phyloP scores from a whole-genome alignment of 495 filamentous ascomycete genomes.

The Barbatosphaeria neglecta region DNA sequence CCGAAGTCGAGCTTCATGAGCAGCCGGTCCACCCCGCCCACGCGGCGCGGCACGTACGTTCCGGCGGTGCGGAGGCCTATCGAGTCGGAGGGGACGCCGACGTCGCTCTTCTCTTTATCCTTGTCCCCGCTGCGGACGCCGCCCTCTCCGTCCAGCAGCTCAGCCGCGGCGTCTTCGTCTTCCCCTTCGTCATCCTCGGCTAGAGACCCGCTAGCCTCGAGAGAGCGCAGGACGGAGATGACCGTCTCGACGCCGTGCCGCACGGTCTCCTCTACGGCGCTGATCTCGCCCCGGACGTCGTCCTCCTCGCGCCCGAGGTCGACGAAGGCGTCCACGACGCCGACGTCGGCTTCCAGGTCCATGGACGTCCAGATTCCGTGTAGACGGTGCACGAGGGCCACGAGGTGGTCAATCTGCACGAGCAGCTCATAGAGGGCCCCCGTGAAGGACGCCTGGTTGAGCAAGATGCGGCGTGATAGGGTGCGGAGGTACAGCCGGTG shows the following conservation, averaged over 20 bases:
- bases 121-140: conserved; percentile 3
- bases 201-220: conserved; percentile 15
- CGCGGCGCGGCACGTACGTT: conserved; percentile 49
- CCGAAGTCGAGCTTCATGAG: conserved; percentile 79
- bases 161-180: not conserved
- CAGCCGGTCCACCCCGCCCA: conserved; percentile 65
- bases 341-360: conserved; percentile 68
- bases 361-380: conserved; percentile 59
- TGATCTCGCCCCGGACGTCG: conserved; percentile 48
- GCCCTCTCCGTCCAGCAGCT: conserved; percentile 5
- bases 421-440: conserved; percentile 58
- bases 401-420: conserved; percentile 61
- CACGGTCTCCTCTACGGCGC: conserved; percentile 36
- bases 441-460: conserved; percentile 60
- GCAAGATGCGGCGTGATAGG: conserved; percentile 55
- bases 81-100: conserved; percentile 25
- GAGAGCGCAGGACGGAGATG: conserved; percentile 35
- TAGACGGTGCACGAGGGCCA: conserved; percentile 59
- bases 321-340: conserved; percentile 59
- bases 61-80: conserved; percentile 28
- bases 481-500: conserved; percentile 64
- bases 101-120: no score
- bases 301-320: conserved; percentile 58
- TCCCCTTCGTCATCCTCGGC: conserved; percentile 6
- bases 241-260: conserved; percentile 52